phyloP scores from a whole-genome alignment of 2,329 filamentous ascomycete species.

The Fusarium sp. region DNA sequence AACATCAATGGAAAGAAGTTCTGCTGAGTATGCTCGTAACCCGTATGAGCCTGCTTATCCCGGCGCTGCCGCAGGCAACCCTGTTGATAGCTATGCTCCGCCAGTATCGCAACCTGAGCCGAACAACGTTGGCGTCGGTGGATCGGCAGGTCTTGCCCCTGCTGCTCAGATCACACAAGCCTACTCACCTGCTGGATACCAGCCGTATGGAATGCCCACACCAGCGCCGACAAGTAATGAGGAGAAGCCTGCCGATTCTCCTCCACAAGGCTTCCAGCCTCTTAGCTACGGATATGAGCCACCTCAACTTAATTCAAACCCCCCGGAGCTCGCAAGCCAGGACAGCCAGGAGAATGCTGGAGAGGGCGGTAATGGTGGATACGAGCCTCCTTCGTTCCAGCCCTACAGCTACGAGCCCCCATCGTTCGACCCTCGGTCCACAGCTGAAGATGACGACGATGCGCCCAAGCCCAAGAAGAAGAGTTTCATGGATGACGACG shows the following conservation, averaged over 20 bases:
- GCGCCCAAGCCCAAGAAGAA: constrained; percentile 79
- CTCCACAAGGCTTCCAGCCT: constrained; percentile 60
- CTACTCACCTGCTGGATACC: constrained; percentile 44
- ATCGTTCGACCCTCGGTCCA: constrained; percentile 68
- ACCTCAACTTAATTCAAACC: constrained; percentile 55
- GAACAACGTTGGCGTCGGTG: constrained; percentile 12
- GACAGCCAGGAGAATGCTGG: constrained; percentile 34
- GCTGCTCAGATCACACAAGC: constrained; percentile 48
- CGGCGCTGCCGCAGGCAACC: constrained; percentile 30
- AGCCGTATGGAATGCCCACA: constrained; percentile 51
- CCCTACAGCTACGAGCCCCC: constrained; percentile 72
- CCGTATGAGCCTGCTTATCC: constrained; percentile 57
- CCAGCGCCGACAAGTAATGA: constrained; percentile 28
- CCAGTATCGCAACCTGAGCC: constrained; percentile 34
- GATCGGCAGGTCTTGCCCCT: constrained; percentile 42
- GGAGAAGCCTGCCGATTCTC: constrained; percentile 35
- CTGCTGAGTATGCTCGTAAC: constrained; percentile 52
- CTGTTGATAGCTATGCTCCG: constrained; percentile 42
- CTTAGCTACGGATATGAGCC: constrained; percentile 68
- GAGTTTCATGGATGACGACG: constrained; percentile 86
- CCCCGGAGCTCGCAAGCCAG: constrained; percentile 27
- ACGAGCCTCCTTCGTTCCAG: constrained; percentile 75
- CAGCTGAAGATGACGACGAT: constrained; percentile 60
- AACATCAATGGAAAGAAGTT: constrained; percentile 49
- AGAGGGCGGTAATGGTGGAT: constrained; percentile 61